phyloP scores from a whole-genome alignment of 345 rosid genomes.

The Anacardium occidentale region DNA sequence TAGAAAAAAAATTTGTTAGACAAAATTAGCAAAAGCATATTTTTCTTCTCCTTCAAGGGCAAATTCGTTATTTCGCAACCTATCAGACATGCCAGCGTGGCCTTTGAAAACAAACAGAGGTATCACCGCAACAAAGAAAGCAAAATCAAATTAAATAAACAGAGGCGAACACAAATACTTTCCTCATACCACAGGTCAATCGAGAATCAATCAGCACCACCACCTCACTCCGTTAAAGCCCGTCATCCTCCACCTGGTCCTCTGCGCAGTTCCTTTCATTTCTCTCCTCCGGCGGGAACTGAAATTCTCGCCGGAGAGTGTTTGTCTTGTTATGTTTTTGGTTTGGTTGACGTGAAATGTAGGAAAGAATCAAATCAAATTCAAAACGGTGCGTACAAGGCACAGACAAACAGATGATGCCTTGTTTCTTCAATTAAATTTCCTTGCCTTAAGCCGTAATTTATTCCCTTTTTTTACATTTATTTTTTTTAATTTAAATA shows the following conservation, averaged over 20 bases:
- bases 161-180: not conserved
- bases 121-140: slow-evolving; percentile 1
- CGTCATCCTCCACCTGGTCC: not conserved
- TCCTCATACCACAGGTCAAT: slow-evolving; percentile 17
- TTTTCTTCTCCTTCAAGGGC: not conserved
- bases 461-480: slow-evolving; percentile 36
- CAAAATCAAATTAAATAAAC: not conserved
- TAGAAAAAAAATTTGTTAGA: not conserved
- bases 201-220: not conserved
- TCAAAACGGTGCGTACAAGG: slow-evolving; percentile 40
- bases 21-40: not conserved
- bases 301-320: slow-evolving; percentile 45
- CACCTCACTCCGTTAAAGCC: slow-evolving; percentile 29
- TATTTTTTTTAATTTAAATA: slow-evolving; percentile 22
- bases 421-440: slow-evolving; percentile 31
- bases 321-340: not conserved
- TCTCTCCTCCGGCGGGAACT: slow-evolving; percentile 35
- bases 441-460: slow-evolving; percentile 54
- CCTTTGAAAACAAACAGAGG: not conserved
- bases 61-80: not conserved
- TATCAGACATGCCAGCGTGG: slow-evolving; percentile 11
- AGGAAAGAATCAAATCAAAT: slow-evolving; percentile 30
- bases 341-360: slow-evolving; percentile 58
- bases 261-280: not conserved
- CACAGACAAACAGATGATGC: slow-evolving; percentile 39